Evolutionary conservation across 345 rosid genomes (phyloP).

Genomic region (Arabidopsis arenosa): DNA sequence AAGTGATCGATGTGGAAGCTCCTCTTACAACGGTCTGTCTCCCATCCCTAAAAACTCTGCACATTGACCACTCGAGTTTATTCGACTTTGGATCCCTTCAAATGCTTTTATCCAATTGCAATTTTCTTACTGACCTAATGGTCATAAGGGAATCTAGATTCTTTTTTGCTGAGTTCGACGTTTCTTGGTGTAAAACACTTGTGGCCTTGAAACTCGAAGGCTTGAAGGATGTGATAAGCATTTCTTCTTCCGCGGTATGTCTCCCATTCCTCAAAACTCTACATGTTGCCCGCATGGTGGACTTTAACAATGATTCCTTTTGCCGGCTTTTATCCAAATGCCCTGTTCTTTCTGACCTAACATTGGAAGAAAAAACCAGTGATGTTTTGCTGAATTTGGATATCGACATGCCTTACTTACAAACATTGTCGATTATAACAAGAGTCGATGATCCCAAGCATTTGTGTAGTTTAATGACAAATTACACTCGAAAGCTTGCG

Average conservation of each 20-base stretch:
- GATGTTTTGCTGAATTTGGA: neutral
- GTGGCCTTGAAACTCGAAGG: conserved; percentile 21
- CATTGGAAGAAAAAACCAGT: neutral
- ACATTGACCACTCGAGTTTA: neutral
- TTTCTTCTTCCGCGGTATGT: neutral
- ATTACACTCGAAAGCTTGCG: neutral
- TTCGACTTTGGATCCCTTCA: neutral
- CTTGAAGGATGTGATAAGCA: neutral
- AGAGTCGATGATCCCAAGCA: neutral
- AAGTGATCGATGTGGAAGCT: conserved; percentile 1
- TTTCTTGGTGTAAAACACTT: conserved; percentile 15
- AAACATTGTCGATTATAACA: neutral
- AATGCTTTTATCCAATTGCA: conserved; percentile 1
- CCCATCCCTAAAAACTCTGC: conserved; percentile 13
- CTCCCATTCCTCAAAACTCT: conserved; percentile 25
- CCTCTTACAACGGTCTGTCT: conserved; percentile 12
- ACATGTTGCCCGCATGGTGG: neutral
- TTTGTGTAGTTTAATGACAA: neutral
- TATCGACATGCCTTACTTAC: conserved; percentile 1
- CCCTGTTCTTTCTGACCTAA: conserved; percentile 4
- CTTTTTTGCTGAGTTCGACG: neutral
- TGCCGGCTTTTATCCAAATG: neutral
- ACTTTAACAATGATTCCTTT: neutral
- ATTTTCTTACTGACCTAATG: conserved; percentile 9
- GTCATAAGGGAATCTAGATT: neutral